Base-by-base conservation (phyloP, 345 rosid species). In the Garcia nutans region DNA sequence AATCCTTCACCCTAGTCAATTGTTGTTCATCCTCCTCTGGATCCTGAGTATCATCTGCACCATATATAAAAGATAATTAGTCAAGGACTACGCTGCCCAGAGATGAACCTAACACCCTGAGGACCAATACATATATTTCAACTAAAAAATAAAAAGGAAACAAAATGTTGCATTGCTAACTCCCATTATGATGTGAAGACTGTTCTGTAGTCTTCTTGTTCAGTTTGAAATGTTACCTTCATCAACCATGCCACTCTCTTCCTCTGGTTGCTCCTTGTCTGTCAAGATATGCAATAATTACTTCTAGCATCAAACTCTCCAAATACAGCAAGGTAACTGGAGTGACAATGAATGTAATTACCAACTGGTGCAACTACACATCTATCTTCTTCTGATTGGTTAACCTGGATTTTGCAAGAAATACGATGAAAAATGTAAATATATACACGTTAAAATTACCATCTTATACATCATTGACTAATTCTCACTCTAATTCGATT, bases 21-120 rank as follows among this genome's bases (percentile, higher is more conserved):
- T 96, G 96, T 37, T 87, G 90, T 80, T 91, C 98, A 81, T 89
- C 89, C 86, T 93, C 99, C 74, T 64, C 80, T 2, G 92, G 89
- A 81, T 93, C 98, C 85, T 92, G 95, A 76, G 99, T 93, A 79
- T 82, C 82, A 80, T 89, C 97, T 89, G 80, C 79, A 74, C 61
- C 71, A 72, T 45, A 80, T 65, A 50, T 6, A 59, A 69, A 24
- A 81, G 66, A 71, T 44, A 41, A 69, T 70, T 55, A 10, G n/a
- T 75, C 1, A 37, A 15, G 60, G 26, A 57, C 8, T n/a, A 42
- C 17, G 41, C 56, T 54, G 31, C 42, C 9, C 67, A 55, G 24
- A 31, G 60, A 68, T 44, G 44, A 28, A 13, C 26, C 67, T 8
- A 66, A 74, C 9, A 22, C 72, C 57, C 44, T 5, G 41, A 4